Percentiles rank a stretch among this genome's conserved stretches.
Evolutionary conservation across 1,139 yeast genomes (phyloP).

Genomic region (Magnusiomyces paraingens): DNA sequence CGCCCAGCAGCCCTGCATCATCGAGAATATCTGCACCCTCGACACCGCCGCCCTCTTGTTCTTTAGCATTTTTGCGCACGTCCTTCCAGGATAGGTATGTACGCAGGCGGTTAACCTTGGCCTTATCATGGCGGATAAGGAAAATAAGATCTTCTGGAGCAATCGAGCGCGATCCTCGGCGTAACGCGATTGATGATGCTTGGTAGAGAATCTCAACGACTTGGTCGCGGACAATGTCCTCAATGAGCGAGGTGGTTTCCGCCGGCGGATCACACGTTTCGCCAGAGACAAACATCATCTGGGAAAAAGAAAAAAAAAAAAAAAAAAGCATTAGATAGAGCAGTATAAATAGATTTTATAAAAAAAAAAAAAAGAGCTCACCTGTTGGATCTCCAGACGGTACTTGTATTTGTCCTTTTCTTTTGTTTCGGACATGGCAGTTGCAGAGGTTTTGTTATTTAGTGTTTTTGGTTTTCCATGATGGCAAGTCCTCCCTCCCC

Average conservation of each 20-base stretch:
- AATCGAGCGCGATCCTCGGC: constrained; percentile 77
- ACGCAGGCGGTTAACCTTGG: constrained; percentile 84
- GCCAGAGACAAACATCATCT: constrained; percentile 98
- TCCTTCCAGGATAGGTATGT: constrained; percentile 97
- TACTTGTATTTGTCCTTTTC: constrained; percentile 26
- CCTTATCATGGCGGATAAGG: constrained; percentile 85
- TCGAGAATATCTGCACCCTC: constrained; percentile 49
- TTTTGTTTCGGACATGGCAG: background rate
- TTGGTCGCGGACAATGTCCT: constrained; percentile 91
- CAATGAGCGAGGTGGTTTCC: constrained; percentile 84
- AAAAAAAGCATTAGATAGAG: background rate
- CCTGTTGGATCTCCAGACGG: constrained; percentile 31
- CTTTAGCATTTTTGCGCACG: constrained; percentile 93
- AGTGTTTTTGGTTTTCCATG: too few relatives aligned
- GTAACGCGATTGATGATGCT: constrained; percentile 69
- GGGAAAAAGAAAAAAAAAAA: background rate
- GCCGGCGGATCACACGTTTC: constrained; percentile 92
- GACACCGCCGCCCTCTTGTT: constrained; percentile 84
- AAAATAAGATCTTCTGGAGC: constrained; percentile 92
- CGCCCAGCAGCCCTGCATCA: constrained; percentile 35
- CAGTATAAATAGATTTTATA: background rate
- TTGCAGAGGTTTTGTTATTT: too few relatives aligned
- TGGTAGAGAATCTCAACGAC: constrained; percentile 83
- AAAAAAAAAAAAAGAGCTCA: constrained; percentile 1
- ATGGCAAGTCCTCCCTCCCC: too few relatives aligned